Evolutionary conservation across 805 yeast genomes (phyloP), one percentile per base, ranked within the genome.

Genomic region (Candida qinlingensis): DNA sequence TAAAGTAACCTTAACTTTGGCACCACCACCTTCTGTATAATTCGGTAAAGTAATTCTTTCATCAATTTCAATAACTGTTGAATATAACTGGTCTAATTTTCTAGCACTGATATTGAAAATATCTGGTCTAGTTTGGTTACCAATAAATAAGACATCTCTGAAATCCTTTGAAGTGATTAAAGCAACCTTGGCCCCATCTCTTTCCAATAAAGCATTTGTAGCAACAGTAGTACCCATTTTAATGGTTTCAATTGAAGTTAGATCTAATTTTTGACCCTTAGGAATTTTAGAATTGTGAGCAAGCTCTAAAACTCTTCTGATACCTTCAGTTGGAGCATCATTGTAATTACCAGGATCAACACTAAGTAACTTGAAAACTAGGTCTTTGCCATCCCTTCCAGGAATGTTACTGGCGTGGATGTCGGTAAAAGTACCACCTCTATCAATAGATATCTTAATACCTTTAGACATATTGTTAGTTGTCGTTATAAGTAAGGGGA

Each of bases 1-100:
- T 25, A 53, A 58, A 39, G 62, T 60, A 9, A 56, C 70, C 26
- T 48, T 41, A n/a, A 56, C 58, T 13, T 39, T 37, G 56, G 62
- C 73, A 44, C 54, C 46, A 54, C 57, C 52, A 7, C 61, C 61
- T 41, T 65, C 69, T 4, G 86, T 87, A 56, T 85, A 85, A 46
- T 76, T 81, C 49, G 77, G 90, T 38, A 85, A 69, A 1, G 94
- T 73, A 38, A 75, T 75, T 50, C 80, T 61, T 54, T 74, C 80
- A 50, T 74, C 77, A 39, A 72, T 63, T 56, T 76, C 79, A 30
- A 76, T 59, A 5, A 74, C 79, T 26, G 56, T 49, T 13, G 64
- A 61, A 46, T 74, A 74, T 46, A 75, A 63, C 25, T 70, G 75
- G 7, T 70, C 75, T 41, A 75, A 72, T 49, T 74, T 75, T 34